Conservation (phyloP, 768 basidiomycete species). For the Russula vinacea region DNA sequence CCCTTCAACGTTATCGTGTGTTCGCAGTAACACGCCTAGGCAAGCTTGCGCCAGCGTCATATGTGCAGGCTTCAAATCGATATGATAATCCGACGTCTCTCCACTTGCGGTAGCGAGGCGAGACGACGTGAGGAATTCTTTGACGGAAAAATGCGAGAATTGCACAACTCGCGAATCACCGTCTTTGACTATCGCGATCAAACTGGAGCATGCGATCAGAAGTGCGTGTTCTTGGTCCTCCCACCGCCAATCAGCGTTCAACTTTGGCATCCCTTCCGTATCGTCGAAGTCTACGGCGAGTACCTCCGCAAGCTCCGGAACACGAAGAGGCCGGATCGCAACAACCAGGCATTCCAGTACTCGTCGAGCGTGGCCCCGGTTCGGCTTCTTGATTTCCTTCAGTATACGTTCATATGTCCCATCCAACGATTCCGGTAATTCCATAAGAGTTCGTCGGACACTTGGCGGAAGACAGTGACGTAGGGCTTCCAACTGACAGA, state of each 20-base stretch:
- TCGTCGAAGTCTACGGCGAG: background rate
- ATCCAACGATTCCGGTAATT: background rate
- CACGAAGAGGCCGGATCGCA: slow-evolving; percentile 5
- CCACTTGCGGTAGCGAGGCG: no score
- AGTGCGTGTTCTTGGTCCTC: background rate
- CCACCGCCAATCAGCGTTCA: background rate
- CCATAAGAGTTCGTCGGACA: background rate
- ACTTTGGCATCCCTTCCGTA: background rate
- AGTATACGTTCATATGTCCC: slow-evolving; percentile 5
- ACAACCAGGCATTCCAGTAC: slow-evolving; percentile 6
- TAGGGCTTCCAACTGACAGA: background rate
- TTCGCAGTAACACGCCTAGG: background rate
- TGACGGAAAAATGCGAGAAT: no score
- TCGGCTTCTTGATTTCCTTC: background rate
- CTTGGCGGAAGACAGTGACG: background rate
- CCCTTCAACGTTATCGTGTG: background rate
- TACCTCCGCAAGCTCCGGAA: background rate
- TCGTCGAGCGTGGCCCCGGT: background rate
- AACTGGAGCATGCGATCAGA: background rate
- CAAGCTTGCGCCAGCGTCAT: slow-evolving; percentile 1
- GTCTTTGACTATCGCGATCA: no score
- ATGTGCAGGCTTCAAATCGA: background rate
- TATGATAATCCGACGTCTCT: background rate
- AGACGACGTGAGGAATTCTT: no score
- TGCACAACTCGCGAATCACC: background rate